Conservation (phyloP, 2,329 filamentous ascomycete species). For the Fusarium tjaetaba region DNA sequence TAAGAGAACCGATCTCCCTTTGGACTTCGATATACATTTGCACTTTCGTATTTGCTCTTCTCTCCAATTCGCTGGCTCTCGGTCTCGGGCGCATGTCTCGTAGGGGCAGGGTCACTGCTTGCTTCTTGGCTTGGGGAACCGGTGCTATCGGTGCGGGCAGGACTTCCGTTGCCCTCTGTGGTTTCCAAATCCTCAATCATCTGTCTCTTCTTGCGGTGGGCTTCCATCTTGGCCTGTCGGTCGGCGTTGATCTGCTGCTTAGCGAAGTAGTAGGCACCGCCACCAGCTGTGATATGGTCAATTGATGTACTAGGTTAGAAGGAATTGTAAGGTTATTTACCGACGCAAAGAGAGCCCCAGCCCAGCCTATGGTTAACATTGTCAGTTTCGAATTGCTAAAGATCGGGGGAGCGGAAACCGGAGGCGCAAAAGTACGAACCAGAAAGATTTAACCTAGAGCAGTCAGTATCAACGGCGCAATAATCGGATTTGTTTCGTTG, state of each 20-base stretch:
- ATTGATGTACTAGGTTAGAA: slow-evolving; percentile 12
- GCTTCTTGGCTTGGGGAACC: slow-evolving; percentile 77
- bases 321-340: slow-evolving; percentile 58
- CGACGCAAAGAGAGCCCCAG: slow-evolving; percentile 88
- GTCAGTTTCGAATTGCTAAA: slow-evolving; percentile 10
- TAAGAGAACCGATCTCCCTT: slow-evolving; percentile 88
- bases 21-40: slow-evolving; percentile 76
- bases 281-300: slow-evolving; percentile 71
- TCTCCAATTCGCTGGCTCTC: slow-evolving; percentile 73
- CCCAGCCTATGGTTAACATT: slow-evolving; percentile 71
- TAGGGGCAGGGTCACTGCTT: slow-evolving; percentile 83
- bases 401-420: slow-evolving; percentile 5
- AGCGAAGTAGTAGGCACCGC: slow-evolving; percentile 93
- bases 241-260: slow-evolving; percentile 95
- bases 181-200: slow-evolving; percentile 66
- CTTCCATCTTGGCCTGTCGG: slow-evolving; percentile 76
- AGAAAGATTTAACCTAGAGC: slow-evolving; percentile 70
- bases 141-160: slow-evolving; percentile 67
- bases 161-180: slow-evolving; percentile 54
- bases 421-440: slow-evolving; percentile 55
- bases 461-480: slow-evolving; percentile 37
- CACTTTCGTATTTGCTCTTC: slow-evolving; percentile 91
- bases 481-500: neutral
- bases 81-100: slow-evolving; percentile 79
- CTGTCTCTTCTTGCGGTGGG: slow-evolving; percentile 71